phyloP scores from a whole-genome alignment of 371 early-diverging fungal genomes.

The Haplosporangium sp. region DNA sequence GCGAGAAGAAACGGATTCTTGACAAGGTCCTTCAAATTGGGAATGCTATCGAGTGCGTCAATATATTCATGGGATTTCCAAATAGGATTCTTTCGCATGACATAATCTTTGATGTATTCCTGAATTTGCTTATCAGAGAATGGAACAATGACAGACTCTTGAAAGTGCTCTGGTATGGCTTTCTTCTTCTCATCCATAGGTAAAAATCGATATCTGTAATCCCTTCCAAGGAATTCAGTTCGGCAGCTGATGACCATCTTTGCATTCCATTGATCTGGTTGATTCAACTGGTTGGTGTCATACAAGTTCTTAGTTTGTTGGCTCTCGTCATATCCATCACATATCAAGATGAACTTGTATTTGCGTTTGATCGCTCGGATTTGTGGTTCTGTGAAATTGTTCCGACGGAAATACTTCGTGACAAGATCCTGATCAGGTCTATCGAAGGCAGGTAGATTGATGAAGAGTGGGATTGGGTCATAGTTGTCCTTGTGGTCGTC shows the following conservation, averaged over 20 bases:
- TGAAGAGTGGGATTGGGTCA: neutral
- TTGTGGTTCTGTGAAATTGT: neutral
- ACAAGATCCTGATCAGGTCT: conserved; percentile 5
- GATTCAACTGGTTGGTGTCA: conserved; percentile 8
- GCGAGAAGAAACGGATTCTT: too few relatives aligned
- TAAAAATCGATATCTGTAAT: conserved; percentile 9
- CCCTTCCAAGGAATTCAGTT: neutral
- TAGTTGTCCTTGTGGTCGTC: neutral
- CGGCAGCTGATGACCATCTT: conserved; percentile 21
- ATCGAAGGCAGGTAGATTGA: conserved; percentile 10
- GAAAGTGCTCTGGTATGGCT: neutral
- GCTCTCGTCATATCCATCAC: conserved; percentile 13
- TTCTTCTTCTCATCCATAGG: neutral
- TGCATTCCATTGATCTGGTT: neutral
- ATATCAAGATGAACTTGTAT: neutral
- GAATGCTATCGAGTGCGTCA: neutral
- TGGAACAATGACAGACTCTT: conserved; percentile 5
- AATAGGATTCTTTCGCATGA: neutral
- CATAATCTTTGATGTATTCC: neutral
- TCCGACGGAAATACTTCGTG: neutral
- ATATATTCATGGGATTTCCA: neutral
- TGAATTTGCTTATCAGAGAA: conserved; percentile 7
- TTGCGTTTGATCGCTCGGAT: conserved; percentile 6
- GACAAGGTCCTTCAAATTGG: neutral
- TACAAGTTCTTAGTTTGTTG: neutral